Base-by-base conservation (phyloP, 2,329 filamentous ascomycete genomes). In the Aspergillus nomiae region DNA sequence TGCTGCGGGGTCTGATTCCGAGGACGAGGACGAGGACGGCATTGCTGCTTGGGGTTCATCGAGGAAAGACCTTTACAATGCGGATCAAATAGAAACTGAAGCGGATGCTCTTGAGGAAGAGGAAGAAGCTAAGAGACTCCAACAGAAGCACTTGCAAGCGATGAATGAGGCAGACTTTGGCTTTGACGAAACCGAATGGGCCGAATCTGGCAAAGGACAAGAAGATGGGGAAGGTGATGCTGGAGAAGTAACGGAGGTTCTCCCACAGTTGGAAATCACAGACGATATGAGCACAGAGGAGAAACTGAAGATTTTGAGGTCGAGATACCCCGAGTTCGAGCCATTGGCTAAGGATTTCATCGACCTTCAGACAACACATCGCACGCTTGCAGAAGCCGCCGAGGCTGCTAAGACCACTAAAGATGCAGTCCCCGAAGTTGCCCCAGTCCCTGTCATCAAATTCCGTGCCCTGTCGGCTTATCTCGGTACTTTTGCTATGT, bases 131-230 rank as follows among this genome's bases (percentile, higher is more conserved):
- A 89, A 90, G 76, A 85, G 92, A 65, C 79, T 99, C 64, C 94
- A 98, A 77, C 89, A 93, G 78, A 97, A 97, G 84, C 94, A 95
- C 74, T 79, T 98, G 28, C 86, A 92, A 69, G 89, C 90, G 68
- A 95, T 99, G 91, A 87, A 88, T 7, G 94, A 96, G 69, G 90
- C 91, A 45, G 95, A 99, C 75, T 99, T 97, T 73, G 90, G 92
- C 10, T 96, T 98, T 68, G 93, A 98, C 71, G 92, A 96, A 73
- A 86, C 88, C 48, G 93, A 96, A 69, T 98, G 94, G 95, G 76
- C 89, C 43, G 87, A 85, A 30, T 81, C 84, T 19, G 84, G 83
- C 54, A 78, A 80, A 65, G 78, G 68, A 21, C 68, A 71, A 5
- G 75, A 81, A 3, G 82, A 82, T 19, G 81, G 83, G 26, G 81